Base-by-base conservation (phyloP, 2,329 filamentous ascomycete genomes). In the Biscogniauxia sp. region DNA sequence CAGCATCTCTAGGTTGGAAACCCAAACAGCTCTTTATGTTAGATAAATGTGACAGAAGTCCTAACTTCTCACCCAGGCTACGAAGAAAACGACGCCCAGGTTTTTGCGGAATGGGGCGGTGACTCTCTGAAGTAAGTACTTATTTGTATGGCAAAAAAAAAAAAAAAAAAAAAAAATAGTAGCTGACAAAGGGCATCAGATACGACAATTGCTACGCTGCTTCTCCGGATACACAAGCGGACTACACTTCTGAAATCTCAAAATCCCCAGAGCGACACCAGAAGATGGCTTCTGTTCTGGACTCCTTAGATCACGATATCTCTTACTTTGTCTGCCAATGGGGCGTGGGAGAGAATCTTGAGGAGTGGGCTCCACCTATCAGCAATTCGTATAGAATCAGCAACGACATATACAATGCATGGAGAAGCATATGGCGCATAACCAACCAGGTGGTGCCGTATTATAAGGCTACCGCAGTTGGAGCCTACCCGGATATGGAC, bases 291-390 rank as follows among this genome's bases (percentile, higher is more conserved):
- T 66, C 71, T 0, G 75, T 77, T 0, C 69, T 84, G 0, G 71
- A 77, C 3, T 66, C 69, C 0, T 73, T 76, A 0, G 68, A 76
- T n/a, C 74, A 78, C 0, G 70, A 77, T 5, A 78, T 83, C 1
- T 68, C 80, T 2, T 83, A 82, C 60, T 79, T 80, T 41, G 75
- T 83, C 8, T 84, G 82, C 62, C 82, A 84, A 67, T 84, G 82
- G 82, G 82, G 81, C 0, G 73, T 83, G 5, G 81, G 80, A 1
- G 68, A 77, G 25, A 75, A 83, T 52, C 74, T 82, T 0, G 78
- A 79, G 0, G 72, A 75, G 4, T 84, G 81, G 72, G 80, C 80
- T 0, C 74, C 79, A 1, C 69, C 70, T 0, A 72, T 83, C 2
- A 79, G 79, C 1, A 78, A 82, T 52, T 75, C 76, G 0, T 83